Conservation (phyloP, 2,329 filamentous ascomycete genomes). For the Neocucurbitaria cava region DNA sequence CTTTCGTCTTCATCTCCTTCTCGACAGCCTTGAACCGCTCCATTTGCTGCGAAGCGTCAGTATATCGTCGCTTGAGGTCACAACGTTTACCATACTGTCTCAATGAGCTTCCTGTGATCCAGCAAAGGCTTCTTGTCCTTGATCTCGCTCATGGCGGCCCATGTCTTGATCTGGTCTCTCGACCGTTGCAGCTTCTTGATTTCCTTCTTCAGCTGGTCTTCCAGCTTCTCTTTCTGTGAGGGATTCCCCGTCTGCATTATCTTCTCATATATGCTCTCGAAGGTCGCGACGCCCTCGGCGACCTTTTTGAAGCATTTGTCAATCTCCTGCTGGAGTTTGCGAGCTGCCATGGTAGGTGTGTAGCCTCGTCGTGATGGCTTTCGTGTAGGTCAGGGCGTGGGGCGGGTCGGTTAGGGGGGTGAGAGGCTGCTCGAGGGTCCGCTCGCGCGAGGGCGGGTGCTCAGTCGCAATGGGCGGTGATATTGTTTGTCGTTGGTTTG, state of each 20-base stretch:
- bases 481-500: conserved; percentile 28
- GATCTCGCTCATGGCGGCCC: conserved; percentile 97
- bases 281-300: conserved; percentile 86
- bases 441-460: conserved; percentile 29
- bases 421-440: conserved; percentile 10
- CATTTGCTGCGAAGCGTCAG: conserved; percentile 77
- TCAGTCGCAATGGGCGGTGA: conserved; percentile 17
- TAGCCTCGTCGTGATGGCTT: conserved; percentile 44
- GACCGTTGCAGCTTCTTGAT: conserved; percentile 98
- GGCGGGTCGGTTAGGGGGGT: conserved; percentile 18
- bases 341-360: conserved; percentile 77
- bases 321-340: conserved; percentile 97
- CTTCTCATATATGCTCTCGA: conserved; percentile 97
- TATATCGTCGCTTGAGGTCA: conserved; percentile 16
- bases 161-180: conserved; percentile 99
- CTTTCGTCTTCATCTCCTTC: conserved; percentile 99
- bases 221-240: conserved; percentile 96
- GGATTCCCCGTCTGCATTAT: conserved; percentile 91
- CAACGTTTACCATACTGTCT: conserved; percentile 72
- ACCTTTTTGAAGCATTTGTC: conserved; percentile 99
- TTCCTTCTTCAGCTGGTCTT: conserved; percentile 97
- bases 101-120: conserved; percentile 94
- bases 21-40: conserved; percentile 99
- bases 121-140: conserved; percentile 97
- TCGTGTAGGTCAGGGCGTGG: conserved; percentile 15